A percentile compares a stretch with the other conserved stretches of the same genome.
phyloP scores from a whole-genome alignment of 306 rosid genomes.

The Purshia tridentata region DNA sequence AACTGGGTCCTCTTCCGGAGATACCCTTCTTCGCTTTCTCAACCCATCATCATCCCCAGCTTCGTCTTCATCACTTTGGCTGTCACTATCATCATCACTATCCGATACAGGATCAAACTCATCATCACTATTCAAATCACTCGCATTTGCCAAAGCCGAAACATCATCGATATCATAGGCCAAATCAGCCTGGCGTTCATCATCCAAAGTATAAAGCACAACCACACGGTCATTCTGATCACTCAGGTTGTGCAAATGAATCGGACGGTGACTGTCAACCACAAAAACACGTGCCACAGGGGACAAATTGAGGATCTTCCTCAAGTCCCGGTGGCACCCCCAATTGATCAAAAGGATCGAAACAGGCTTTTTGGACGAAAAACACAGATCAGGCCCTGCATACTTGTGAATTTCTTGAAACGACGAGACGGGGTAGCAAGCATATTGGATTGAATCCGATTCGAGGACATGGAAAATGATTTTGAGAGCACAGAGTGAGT shows the following conservation, averaged over 20 bases:
- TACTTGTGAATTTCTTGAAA: conserved; percentile 73
- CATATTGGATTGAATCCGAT: conserved; percentile 73
- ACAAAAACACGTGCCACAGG: conserved; percentile 59
- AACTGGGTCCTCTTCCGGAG: conserved; percentile 51
- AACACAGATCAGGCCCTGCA: conserved; percentile 36
- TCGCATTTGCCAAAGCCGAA: conserved; percentile 67
- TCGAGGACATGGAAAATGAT: conserved; percentile 73
- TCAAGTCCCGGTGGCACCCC: conserved; percentile 79
- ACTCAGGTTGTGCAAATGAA: conserved; percentile 79
- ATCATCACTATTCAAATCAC: conserved; percentile 51
- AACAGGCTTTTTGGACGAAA: conserved; percentile 37
- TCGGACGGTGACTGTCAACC: conserved; percentile 86
- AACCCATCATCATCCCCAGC: conserved; percentile 34
- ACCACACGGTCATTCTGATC: conserved; percentile 64
- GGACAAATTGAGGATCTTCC: conserved; percentile 45
- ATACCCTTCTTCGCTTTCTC: conserved; percentile 53
- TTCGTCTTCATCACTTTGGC: conserved; percentile 52
- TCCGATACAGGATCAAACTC: conserved; percentile 45
- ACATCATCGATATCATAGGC: conserved; percentile 67
- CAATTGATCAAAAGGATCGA: conserved; percentile 74
- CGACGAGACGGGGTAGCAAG: conserved; percentile 83
- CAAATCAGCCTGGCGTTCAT: conserved; percentile 78
- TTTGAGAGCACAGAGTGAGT: conserved; percentile 79
- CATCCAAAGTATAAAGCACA: conserved; percentile 72
- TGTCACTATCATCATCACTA: conserved; percentile 45